Conservation (phyloP, 331 rosid genomes). For the Phaseolus coccineus region DNA sequence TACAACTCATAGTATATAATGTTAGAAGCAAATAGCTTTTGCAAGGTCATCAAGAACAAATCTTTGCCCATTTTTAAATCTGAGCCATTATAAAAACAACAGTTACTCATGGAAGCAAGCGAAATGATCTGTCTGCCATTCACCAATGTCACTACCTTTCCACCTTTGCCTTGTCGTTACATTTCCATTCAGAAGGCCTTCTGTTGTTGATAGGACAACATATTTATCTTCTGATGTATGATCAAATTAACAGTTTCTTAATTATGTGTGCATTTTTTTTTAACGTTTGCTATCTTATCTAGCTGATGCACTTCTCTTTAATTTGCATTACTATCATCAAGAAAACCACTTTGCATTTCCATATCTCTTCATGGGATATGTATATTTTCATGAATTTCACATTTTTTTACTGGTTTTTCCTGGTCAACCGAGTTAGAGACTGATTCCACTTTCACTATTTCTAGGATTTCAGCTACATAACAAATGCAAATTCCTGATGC, state of each 20-base stretch:
- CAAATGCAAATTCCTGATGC: no score
- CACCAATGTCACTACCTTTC: constrained; percentile 16
- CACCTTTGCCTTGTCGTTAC: constrained; percentile 28
- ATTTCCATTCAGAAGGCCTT: constrained; percentile 32
- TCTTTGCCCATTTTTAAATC: neutral
- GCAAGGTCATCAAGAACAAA: neutral
- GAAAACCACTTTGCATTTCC: no score
- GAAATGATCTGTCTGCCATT: constrained; percentile 41
- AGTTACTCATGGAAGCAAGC: neutral
- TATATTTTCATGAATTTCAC: no score
- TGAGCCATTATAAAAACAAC: neutral
- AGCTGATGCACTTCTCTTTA: neutral
- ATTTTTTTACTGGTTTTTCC: no score
- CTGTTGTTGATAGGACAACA: neutral
- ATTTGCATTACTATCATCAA: neutral
- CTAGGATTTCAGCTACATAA: no score
- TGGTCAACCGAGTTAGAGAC: no score
- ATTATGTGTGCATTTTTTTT: neutral
- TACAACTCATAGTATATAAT: no score
- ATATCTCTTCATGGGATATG: no score
- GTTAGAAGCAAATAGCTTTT: neutral
- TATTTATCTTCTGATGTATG: neutral
- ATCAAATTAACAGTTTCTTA: neutral
- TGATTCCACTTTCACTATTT: no score
- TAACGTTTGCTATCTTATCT: neutral